A percentile compares a stretch with the other conserved stretches of the same genome.
Conservation (phyloP, 2,329 filamentous ascomycete species). For the Fusarium sp. region DNA sequence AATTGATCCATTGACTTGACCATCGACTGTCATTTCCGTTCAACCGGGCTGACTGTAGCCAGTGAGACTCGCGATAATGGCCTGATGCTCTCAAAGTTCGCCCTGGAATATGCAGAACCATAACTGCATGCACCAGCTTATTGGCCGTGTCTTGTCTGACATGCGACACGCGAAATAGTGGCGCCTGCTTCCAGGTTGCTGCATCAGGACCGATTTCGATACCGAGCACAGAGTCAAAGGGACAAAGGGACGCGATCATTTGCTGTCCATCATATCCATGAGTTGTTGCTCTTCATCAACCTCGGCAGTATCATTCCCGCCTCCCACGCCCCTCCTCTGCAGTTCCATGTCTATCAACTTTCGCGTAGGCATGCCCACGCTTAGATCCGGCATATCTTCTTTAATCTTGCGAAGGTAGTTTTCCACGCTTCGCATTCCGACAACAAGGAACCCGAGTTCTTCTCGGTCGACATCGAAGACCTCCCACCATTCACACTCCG, state of each 20-base stretch:
- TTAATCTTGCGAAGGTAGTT: constrained; percentile 71
- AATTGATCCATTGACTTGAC: not conserved
- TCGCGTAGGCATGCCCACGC: constrained; percentile 64
- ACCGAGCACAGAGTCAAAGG: not conserved
- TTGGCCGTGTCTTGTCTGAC: constrained; percentile 21
- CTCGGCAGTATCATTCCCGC: constrained; percentile 38
- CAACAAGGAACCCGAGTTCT: constrained; percentile 91
- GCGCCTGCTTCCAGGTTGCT: not conserved
- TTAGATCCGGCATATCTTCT: constrained; percentile 61
- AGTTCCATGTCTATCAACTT: constrained; percentile 68
- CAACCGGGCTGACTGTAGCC: not conserved
- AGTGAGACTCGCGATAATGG: constrained; percentile 21
- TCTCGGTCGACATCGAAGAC: constrained; percentile 96
- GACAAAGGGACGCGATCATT: constrained; percentile 29
- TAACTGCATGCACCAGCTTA: constrained; percentile 17
- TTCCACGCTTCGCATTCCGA: constrained; percentile 82
- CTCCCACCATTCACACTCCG: constrained; percentile 93
- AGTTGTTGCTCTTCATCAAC: constrained; percentile 55
- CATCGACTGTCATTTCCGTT: constrained; percentile 6
- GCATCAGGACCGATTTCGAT: constrained; percentile 16
- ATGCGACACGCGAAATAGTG: constrained; percentile 18
- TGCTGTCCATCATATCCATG: constrained; percentile 52
- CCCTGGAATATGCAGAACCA: constrained; percentile 2
- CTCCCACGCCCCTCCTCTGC: constrained; percentile 57
- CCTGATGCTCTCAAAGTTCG: constrained; percentile 29